Conservation (phyloP, 225 moss, liverwort and hornwort genomes). For the Neckera pumila region DNA sequence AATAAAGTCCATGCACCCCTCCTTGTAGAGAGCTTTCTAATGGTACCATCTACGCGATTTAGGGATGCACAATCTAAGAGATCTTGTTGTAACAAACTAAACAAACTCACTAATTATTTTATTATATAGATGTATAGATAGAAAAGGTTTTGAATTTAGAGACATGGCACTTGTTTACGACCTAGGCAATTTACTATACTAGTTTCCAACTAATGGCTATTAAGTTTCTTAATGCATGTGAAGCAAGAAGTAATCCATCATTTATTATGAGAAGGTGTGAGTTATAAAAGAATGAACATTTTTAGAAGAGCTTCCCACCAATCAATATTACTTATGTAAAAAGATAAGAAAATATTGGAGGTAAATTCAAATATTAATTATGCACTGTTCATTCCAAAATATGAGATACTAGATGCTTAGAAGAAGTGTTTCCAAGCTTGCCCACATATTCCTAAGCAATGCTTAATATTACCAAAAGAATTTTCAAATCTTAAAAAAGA, state of each 20-base stretch:
- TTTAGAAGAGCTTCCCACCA: not conserved
- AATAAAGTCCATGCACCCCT: not conserved
- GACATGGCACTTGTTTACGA: no score
- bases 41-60: accelerated
- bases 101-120: no score
- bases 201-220: not conserved
- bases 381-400: not conserved
- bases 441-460: not conserved
- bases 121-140: no score
- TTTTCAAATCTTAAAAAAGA: not conserved
- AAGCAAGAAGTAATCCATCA: not conserved
- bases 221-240: not conserved
- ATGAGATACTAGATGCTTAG: not conserved
- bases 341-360: not conserved
- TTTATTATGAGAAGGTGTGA: not conserved
- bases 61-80: accelerated
- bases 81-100: not conserved
- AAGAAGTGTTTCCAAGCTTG: not conserved
- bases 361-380: not conserved
- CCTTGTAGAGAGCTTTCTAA: not conserved
- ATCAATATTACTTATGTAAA: not conserved
- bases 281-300: not conserved
- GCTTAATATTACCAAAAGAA: not conserved
- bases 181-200: no score
- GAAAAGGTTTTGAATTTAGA: no score